Percentiles rank a stretch among this genome's conserved stretches.
Evolutionary conservation across 2,329 filamentous ascomycete species (phyloP).

Genomic region (Ophiostoma sp.): DNA sequence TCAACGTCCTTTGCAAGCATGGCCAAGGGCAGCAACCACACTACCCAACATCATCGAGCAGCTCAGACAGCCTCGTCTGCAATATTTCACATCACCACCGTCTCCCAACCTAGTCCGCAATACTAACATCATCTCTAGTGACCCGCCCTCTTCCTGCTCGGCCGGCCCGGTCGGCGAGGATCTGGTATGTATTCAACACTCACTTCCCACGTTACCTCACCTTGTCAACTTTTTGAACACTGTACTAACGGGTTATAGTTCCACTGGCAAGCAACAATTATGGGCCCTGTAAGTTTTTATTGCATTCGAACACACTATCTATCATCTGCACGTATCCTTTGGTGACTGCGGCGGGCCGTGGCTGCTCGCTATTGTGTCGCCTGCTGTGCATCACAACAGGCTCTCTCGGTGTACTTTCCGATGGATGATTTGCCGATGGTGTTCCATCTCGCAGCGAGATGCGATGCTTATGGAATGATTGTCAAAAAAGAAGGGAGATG

Average conservation of each 20-base stretch:
- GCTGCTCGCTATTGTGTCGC: neutral
- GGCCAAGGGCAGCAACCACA: neutral
- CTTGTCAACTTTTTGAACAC: neutral
- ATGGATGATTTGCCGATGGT: neutral
- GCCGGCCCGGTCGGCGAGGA: constrained; percentile 96
- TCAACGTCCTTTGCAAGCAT: neutral
- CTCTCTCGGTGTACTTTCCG: neutral
- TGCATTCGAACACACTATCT: neutral
- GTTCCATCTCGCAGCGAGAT: neutral
- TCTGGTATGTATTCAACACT: constrained; percentile 63
- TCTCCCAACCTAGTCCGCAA: constrained; percentile 21
- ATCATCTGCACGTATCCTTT: neutral
- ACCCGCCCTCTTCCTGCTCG: constrained; percentile 97
- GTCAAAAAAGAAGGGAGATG: neutral
- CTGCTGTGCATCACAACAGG: neutral
- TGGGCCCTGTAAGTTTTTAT: constrained; percentile 80
- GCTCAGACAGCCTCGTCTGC: neutral
- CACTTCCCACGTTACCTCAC: neutral
- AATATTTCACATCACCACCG: constrained; percentile 19
- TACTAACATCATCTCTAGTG: constrained; percentile 52
- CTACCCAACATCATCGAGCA: neutral
- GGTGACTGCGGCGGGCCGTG: neutral
- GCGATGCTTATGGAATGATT: too few relatives aligned
- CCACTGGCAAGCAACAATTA: constrained; percentile 99
- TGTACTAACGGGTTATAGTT: constrained; percentile 50